Conservation (phyloP, 1,284 basidiomycete genomes). For the Agroathelia rolfsii region DNA sequence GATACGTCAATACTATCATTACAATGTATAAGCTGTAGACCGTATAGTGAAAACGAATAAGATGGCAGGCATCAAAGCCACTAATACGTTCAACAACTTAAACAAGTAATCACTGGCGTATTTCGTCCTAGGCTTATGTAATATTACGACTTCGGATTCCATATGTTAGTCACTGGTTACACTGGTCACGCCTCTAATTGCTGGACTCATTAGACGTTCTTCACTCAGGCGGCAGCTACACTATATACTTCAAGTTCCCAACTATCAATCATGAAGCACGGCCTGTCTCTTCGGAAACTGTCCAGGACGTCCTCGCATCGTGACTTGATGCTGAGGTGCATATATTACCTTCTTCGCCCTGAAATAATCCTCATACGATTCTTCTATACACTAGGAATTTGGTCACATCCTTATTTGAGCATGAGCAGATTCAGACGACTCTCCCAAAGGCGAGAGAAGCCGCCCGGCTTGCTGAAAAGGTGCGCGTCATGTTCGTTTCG, state of each 20-base stretch:
- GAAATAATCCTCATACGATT: slow-evolving; percentile 5
- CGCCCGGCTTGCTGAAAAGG: slow-evolving; percentile 89
- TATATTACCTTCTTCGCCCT: slow-evolving; percentile 4
- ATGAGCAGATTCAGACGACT: slow-evolving; percentile 95
- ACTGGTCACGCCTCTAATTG: too few relatives aligned
- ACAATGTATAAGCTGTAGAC: too few relatives aligned
- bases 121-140: too few relatives aligned
- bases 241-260: background rate
- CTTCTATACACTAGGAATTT: slow-evolving; percentile 57
- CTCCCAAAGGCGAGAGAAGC: slow-evolving; percentile 92
- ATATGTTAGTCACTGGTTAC: too few relatives aligned
- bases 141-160: too few relatives aligned
- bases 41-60: too few relatives aligned
- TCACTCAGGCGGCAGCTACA: too few relatives aligned
- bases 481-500: slow-evolving; percentile 20
- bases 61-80: too few relatives aligned
- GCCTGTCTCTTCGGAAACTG: slow-evolving; percentile 80
- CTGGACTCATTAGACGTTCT: too few relatives aligned
- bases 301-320: slow-evolving; percentile 81
- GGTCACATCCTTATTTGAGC: slow-evolving; percentile 89
- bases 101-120: too few relatives aligned
- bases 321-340: slow-evolving; percentile 78
- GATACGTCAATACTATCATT: too few relatives aligned
- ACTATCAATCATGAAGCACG: slow-evolving; percentile 71
- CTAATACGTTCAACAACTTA: too few relatives aligned